Evolutionary conservation across 352 stramenopile species (phyloP), one percentile per base, ranked within the genome.

Genomic region (Globisporangium orthogonon): DNA sequence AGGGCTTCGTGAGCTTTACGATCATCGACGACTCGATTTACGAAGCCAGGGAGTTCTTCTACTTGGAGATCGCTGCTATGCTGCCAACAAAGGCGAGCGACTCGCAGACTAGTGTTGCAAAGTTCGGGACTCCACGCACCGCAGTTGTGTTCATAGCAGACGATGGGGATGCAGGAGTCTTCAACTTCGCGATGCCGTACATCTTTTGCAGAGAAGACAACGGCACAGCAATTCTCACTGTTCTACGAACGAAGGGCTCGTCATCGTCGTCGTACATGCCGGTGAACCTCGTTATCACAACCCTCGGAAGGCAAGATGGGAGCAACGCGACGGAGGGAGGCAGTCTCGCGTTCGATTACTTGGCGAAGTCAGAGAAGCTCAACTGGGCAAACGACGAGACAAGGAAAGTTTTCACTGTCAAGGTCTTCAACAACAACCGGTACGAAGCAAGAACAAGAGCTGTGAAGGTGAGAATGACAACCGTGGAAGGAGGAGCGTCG

Each of bases 121-220:
- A 70, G 28, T 65, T 78, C 39, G 79, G 79, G 2, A 39, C 66
- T 4, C 61, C 56, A 14, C 55, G 56, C 2, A 76, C 43, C 0
- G 61, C 67, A 1, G 67, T 63, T 9, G 58, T 90, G 2, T 79
- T 82, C 44, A 86, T 90, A 33, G 40, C 62, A 0, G 79, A 90
- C 56, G 77, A 86, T 45, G 71, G 75, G 3, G 79, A 90, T 31
- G 79, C 79, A 31, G 79, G 79, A 0, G 57, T 74, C 7, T 90
- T 90, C 55, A 74, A 77, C 54, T 90, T 90, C 57, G 63, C 77
- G 6, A 45, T 51, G 7, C 60, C 75, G 1, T 83, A 55, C 49
- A 71, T 82, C 7, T 86, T 84, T 50, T 90, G 77, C 44, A 61
- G 77, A 33, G 79, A 90, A 70, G 77, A 90, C 56, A 87, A 74